Evolutionary conservation across 352 stramenopile genomes (phyloP).

Genomic region (Phytophthora vignae): DNA sequence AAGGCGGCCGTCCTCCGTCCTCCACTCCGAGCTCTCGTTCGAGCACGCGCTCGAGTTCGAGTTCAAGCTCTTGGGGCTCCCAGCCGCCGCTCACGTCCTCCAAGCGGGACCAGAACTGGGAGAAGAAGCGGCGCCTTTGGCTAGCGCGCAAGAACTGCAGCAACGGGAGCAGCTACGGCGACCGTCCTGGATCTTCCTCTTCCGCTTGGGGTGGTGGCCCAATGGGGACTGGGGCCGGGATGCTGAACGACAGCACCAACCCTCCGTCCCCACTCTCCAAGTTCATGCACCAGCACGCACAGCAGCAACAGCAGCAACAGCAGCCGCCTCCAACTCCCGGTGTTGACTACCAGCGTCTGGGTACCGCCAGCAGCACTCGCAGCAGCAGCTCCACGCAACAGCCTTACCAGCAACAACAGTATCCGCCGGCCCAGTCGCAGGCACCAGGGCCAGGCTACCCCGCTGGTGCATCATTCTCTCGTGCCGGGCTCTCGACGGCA

Average conservation of each 20-base stretch:
- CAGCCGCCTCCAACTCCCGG: slow-evolving; percentile 16
- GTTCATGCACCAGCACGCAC: slow-evolving; percentile 69
- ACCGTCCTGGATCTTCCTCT: slow-evolving; percentile 15
- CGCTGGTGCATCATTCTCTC: slow-evolving; percentile 20
- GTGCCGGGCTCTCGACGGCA: slow-evolving; percentile 27
- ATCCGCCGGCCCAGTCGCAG: slow-evolving; percentile 5
- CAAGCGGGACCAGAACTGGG: slow-evolving; percentile 85
- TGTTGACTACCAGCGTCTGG: slow-evolving; percentile 26
- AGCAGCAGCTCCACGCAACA: slow-evolving; percentile 25
- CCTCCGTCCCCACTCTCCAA: slow-evolving; percentile 77
- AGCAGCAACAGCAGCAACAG: slow-evolving; percentile 31
- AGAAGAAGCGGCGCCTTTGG: slow-evolving; percentile 78
- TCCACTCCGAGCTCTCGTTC: slow-evolving; percentile 27
- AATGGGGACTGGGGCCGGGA: background rate
- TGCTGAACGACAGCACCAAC: slow-evolving; percentile 23
- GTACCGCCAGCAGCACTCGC: slow-evolving; percentile 24
- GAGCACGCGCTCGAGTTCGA: slow-evolving; percentile 25
- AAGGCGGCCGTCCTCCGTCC: slow-evolving; percentile 22
- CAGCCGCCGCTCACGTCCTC: slow-evolving; percentile 80
- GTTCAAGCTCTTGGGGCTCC: slow-evolving; percentile 46
- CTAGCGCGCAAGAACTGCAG: slow-evolving; percentile 61
- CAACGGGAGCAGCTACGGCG: slow-evolving; percentile 18
- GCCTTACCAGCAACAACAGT: slow-evolving; percentile 1
- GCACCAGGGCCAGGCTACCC: slow-evolving; percentile 7
- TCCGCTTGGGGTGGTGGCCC: slow-evolving; percentile 20